Base-by-base conservation (phyloP, 495 filamentous ascomycete genomes). In the Rhypophila decipiens region DNA sequence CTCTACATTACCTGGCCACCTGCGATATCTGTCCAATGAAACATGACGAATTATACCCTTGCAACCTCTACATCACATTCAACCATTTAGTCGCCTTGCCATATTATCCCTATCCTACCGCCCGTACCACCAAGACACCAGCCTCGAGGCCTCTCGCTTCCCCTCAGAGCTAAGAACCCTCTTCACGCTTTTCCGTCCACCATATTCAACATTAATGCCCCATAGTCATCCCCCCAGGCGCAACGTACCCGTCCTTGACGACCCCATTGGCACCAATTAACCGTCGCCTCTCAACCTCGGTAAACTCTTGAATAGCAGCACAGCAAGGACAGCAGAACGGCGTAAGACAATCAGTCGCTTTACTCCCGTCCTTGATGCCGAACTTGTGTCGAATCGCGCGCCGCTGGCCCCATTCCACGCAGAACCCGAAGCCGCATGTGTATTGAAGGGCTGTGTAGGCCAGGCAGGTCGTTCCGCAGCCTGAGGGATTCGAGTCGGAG, bases 291-390 rank as follows among this genome's bases (percentile, higher is more conserved):
- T 61, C 56, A 38, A 66, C 53, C 42, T 68, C 65, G 46, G 64
- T 66, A 50, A 65, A 57, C 23, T 66, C 59, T 40, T 68, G 65
- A 38, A 66, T 65, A 17, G 64, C 53, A 12, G 57, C 56, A 58
- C 65, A 66, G 66, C 80, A 84, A 49, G 75, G 71, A 39, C 71
- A 77, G 42, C 72, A 68, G 58, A 68, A 78, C 27, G 27, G 27
- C 27, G 7, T 31, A 13, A 31, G 27, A 13, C 27, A 31, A 55
- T 83, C 80, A 29, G 48, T 66, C 60, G 63, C 65, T 8, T 59
- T 66, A 42, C 69, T 71, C 24, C 79, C 79, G n/a, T 74, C 55
- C 5, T 39, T 19, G 61, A 84, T 75, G 46, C 66, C 56, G 61
- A 76, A 78, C 19, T 62, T 65, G 18, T 74, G 52, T 11, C 80